Conservation (phyloP, 2,329 filamentous ascomycete species). For the Cercospora berteroae region DNA sequence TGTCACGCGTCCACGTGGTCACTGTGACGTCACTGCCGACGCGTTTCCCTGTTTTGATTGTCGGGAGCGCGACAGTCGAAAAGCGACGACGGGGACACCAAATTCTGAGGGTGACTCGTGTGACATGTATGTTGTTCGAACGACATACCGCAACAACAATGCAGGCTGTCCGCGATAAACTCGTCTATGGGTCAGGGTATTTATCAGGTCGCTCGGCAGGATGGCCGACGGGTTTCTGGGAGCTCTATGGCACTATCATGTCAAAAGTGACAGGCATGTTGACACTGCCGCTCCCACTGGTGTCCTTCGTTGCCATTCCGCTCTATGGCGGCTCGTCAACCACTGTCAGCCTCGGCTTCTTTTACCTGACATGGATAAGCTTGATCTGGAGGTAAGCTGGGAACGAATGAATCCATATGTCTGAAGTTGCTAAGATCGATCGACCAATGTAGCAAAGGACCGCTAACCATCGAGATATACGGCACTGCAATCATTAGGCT, state of each 20-base stretch:
- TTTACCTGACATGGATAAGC: conserved; percentile 86
- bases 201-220: conserved; percentile 31
- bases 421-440: not conserved
- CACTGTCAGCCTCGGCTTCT: conserved; percentile 80
- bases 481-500: conserved; percentile 66
- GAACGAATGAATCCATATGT: not conserved
- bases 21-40: not conserved
- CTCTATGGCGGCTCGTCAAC: conserved; percentile 73
- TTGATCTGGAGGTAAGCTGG: conserved; percentile 57
- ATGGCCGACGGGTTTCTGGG: conserved; percentile 28
- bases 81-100: not conserved
- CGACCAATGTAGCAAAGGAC: conserved; percentile 58
- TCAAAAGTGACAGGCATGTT: conserved; percentile 33
- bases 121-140: not conserved
- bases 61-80: not conserved
- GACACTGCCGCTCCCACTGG: conserved; percentile 42
- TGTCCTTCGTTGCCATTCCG: conserved; percentile 69
- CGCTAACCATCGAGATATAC: conserved; percentile 71
- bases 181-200: conserved; percentile 34
- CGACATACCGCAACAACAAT: not conserved
- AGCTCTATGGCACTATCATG: conserved; percentile 26
- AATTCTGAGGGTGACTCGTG: not conserved
- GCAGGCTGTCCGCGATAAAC: conserved; percentile 30
- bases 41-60: not conserved
- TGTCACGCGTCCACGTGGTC: not conserved